Evolutionary conservation across 2,329 filamentous ascomycete genomes (phyloP).

Genomic region (Talaromyces sp.): DNA sequence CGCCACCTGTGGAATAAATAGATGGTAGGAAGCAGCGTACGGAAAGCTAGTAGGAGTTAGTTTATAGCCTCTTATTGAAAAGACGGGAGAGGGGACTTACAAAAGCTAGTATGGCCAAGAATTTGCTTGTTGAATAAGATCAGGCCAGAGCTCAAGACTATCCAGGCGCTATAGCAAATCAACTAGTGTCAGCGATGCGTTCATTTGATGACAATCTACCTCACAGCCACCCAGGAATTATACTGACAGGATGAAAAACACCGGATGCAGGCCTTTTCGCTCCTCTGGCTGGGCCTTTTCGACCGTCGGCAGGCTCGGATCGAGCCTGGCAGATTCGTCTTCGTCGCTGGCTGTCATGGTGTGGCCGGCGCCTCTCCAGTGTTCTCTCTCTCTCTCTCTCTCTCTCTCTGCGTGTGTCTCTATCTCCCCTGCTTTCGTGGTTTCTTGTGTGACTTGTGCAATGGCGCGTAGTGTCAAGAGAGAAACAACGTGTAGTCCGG

Average conservation of each 20-base stretch:
- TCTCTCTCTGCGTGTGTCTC: background rate
- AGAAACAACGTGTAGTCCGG: background rate
- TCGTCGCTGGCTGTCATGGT: conserved; percentile 5
- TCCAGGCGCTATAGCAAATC: conserved; percentile 69
- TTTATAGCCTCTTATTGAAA: background rate
- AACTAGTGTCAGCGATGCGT: background rate
- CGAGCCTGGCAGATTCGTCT: conserved; percentile 10
- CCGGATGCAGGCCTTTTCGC: conserved; percentile 65
- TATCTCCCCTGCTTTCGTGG: background rate
- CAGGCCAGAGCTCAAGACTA: conserved; percentile 82
- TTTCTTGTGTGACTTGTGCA: background rate
- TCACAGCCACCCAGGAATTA: background rate
- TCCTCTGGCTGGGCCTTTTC: conserved; percentile 69
- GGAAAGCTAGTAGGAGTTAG: conserved; percentile 6
- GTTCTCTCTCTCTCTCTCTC: background rate
- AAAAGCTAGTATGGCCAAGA: conserved; percentile 76
- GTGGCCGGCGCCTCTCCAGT: background rate
- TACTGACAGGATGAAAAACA: conserved; percentile 67
- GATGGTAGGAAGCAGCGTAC: background rate
- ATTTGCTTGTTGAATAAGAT: conserved; percentile 99
- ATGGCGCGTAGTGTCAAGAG: background rate
- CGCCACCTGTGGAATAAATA: background rate
- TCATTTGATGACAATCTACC: conserved; percentile 16
- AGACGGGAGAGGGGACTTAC: conserved; percentile 47
- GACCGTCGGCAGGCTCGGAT: conserved; percentile 66